A percentile compares a stretch with the other conserved stretches of the same genome.
Evolutionary conservation across 176 grass and related monocot species (phyloP).

Genomic region (Hyparrhenia diplandra): DNA sequence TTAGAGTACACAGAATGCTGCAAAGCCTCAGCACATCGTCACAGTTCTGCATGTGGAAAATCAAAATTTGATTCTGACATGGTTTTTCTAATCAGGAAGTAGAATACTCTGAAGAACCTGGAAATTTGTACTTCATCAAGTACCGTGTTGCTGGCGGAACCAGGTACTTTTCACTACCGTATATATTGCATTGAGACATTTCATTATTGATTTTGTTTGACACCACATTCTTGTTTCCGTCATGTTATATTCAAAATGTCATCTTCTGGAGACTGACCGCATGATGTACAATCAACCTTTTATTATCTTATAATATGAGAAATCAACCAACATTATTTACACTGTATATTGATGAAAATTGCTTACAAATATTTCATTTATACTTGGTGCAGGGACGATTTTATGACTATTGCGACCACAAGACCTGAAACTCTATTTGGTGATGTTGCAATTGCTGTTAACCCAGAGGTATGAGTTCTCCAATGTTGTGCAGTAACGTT

Average conservation of each 20-base stretch:
- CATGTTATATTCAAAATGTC: not conserved
- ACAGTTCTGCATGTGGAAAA: conserved; percentile 12
- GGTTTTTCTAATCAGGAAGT: conserved; percentile 70
- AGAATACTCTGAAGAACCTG: conserved; percentile 96
- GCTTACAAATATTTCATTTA: not conserved
- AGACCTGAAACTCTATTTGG: conserved; percentile 95
- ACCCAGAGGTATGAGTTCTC: conserved; percentile 64
- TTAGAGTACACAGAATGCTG: conserved; percentile 12
- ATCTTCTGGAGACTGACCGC: not conserved
- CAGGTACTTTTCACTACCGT: conserved; percentile 41
- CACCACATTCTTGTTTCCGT: not conserved
- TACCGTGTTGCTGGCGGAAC: conserved; percentile 92
- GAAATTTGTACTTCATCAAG: conserved; percentile 83
- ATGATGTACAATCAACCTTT: too few species aligned
- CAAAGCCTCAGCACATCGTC: conserved; percentile 15
- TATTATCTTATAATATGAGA: not conserved
- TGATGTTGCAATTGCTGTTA: conserved; percentile 92
- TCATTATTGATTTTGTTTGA: not conserved
- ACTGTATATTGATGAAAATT: conserved; percentile 16
- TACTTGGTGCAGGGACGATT: conserved; percentile 58
- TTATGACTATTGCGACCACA: conserved; percentile 95
- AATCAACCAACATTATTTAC: conserved; percentile 9
- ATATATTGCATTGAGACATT: conserved; percentile 1
- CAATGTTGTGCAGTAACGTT: not conserved
- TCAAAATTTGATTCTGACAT: conserved; percentile 23